Conservation (phyloP, 2,329 filamentous ascomycete genomes). For the Penicillium hordei region DNA sequence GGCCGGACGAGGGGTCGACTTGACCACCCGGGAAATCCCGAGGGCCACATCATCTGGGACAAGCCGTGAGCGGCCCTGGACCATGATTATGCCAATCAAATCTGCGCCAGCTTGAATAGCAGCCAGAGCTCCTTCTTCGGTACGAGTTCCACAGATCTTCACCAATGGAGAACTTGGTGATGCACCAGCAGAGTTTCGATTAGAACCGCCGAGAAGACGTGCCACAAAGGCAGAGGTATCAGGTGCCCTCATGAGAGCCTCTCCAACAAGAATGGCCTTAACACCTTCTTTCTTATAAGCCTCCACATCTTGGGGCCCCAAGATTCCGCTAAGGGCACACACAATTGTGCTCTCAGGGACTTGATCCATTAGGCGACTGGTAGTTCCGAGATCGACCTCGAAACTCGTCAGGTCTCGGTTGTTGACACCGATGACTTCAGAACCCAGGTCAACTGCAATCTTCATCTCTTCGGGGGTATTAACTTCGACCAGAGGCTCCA, state of each 20-base stretch:
- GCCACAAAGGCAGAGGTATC: constrained; percentile 81
- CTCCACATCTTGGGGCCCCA: constrained; percentile 80
- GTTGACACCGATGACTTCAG: constrained; percentile 94
- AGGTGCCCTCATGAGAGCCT: constrained; percentile 89
- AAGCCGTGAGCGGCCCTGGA: constrained; percentile 74
- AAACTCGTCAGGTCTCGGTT: constrained; percentile 96
- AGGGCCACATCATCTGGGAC: constrained; percentile 76
- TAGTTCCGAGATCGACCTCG: constrained; percentile 92
- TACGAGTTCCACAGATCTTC: constrained; percentile 93
- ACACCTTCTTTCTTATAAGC: constrained; percentile 87
- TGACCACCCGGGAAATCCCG: constrained; percentile 77
- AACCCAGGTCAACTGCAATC: constrained; percentile 77
- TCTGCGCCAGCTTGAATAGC: constrained; percentile 88
- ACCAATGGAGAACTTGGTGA: constrained; percentile 60
- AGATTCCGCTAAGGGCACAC: constrained; percentile 92
- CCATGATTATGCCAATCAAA: constrained; percentile 88
- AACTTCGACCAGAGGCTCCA: constrained; percentile 97
- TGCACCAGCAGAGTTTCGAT: constrained; percentile 21
- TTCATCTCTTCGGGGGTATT: constrained; percentile 94
- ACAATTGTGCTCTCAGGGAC: constrained; percentile 84
- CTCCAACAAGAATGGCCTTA: constrained; percentile 88
- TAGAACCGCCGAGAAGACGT: constrained; percentile 67
- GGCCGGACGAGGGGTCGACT: constrained; percentile 44
- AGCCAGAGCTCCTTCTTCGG: constrained; percentile 72
- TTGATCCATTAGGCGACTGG: constrained; percentile 80